A percentile compares a stretch with the other conserved stretches of the same genome.
Conservation (phyloP, 352 stramenopile species). For the Phytophthora uliginosa region DNA sequence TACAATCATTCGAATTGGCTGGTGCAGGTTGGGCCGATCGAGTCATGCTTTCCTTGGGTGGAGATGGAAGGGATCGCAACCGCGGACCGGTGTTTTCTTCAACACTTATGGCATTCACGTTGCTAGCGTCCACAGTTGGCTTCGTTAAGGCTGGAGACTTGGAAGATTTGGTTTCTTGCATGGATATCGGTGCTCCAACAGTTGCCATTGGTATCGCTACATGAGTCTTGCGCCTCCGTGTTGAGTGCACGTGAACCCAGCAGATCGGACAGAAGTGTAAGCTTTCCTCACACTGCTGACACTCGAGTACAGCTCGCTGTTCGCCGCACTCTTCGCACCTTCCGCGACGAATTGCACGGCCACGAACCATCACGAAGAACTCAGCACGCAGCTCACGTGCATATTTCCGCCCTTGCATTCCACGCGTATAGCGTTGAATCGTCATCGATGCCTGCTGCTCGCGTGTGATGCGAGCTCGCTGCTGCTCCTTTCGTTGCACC, state of each 20-base stretch:
- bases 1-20: background rate
- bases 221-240: slow-evolving; percentile 61
- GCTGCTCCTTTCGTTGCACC: slow-evolving; percentile 32
- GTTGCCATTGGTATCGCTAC: slow-evolving; percentile 70
- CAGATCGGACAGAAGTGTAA: slow-evolving; percentile 77
- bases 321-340: slow-evolving; percentile 82
- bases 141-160: background rate
- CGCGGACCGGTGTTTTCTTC: slow-evolving; percentile 10
- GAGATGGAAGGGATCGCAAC: slow-evolving; percentile 14
- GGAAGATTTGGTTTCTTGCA: slow-evolving; percentile 1
- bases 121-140: background rate
- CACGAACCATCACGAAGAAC: slow-evolving; percentile 80
- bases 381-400: slow-evolving; percentile 61
- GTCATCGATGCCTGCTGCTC: slow-evolving; percentile 49
- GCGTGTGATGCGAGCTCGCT: slow-evolving; percentile 40
- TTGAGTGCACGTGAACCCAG: slow-evolving; percentile 82
- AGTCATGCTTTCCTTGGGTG: slow-evolving; percentile 16
- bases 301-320: slow-evolving; percentile 73
- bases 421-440: slow-evolving; percentile 68
- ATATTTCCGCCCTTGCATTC: slow-evolving; percentile 44
- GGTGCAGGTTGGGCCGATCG: slow-evolving; percentile 8
- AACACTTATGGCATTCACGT: background rate
- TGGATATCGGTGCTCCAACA: slow-evolving; percentile 11
- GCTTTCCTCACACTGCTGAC: slow-evolving; percentile 72
- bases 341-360: slow-evolving; percentile 71